Evolutionary conservation across 2,329 filamentous ascomycete species (phyloP), one percentile per base, ranked within the genome.

Genomic region (Westerdykella aurantiaca): DNA sequence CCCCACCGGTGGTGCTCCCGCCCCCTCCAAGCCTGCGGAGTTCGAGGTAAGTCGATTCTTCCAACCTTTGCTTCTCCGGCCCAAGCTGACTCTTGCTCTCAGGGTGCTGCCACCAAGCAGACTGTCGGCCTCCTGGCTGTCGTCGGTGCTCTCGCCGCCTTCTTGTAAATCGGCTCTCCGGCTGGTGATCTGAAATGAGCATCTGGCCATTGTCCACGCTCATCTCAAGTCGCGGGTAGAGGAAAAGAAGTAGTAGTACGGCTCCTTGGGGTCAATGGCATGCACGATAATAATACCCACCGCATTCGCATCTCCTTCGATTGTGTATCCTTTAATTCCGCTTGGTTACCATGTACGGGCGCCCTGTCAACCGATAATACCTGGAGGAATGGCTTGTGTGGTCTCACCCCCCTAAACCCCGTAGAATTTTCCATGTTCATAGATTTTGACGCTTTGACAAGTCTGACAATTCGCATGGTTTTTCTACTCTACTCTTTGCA

Each of bases 101-200:
- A 74, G 46, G 76, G 74, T 44, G 76, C 72, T 57, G 75, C 74
- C 57, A 67, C 69, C 60, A 72, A 74, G 67, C 69, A 66, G 48
- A 74, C 73, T 59, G 74, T 72, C 46, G 74, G 72, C 56, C 67
- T 80, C 49, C 71, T 74, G 46, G 75, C 72, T 60, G 64, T 79
- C 53, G 68, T 76, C 58, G 76, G 72, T 67, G 67, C 75, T 51
- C 72, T 62, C 41, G 61, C 60, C 50, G 64, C 63, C 60, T 58
- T 67, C 58, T 63, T 68, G 62, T 68, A 66, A 65, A 29, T 29
- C 25, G 7, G 53, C 52, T 31, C 41, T 34, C 55, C 44, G 42
- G 43, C 44, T 52, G 52, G 48, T 37, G 37, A 45, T 31, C 40
- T 39, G 40, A 44, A 3, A 31, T 22, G 38, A 41, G 42, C 31